These are phyloP conservation scores for Hypoxylon sp. DNA, from an alignment of 2,329 filamentous ascomycete genomes.

Conservation along the genomic window DNA sequence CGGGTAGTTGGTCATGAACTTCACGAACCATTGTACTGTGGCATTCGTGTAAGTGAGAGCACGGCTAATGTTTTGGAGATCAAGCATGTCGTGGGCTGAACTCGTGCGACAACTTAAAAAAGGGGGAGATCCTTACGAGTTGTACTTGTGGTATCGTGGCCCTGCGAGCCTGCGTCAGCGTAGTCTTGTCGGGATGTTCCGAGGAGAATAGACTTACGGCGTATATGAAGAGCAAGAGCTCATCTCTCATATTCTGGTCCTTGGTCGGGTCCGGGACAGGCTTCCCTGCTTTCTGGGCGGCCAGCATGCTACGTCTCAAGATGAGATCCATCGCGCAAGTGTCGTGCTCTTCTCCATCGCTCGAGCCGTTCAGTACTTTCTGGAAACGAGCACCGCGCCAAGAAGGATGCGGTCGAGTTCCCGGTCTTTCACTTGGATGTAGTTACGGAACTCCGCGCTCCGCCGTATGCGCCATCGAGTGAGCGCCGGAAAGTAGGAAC, in stretches of 20 bases:
- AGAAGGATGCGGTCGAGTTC: slow-evolving; percentile 38
- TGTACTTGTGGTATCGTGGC: slow-evolving; percentile 56
- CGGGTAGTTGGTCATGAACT: slow-evolving; percentile 48
- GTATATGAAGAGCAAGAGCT: slow-evolving; percentile 37
- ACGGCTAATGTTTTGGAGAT: not conserved
- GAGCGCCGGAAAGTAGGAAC: slow-evolving; percentile 18
- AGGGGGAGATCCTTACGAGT: slow-evolving; percentile 31
- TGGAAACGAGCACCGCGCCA: slow-evolving; percentile 35
- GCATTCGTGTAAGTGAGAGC: slow-evolving; percentile 48
- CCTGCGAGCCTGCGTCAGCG: slow-evolving; percentile 42
- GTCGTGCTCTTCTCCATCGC: slow-evolving; percentile 40
- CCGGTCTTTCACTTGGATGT: slow-evolving; percentile 28
- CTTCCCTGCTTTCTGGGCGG: slow-evolving; percentile 46
- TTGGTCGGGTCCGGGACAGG: slow-evolving; percentile 37
- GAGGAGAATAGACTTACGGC: slow-evolving; percentile 19
- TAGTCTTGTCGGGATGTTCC: slow-evolving; percentile 46
- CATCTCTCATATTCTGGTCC: slow-evolving; percentile 41
- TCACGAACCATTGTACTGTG: slow-evolving; percentile 51
- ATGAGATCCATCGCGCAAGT: slow-evolving; percentile 49
- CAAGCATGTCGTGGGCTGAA: no score
- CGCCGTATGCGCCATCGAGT: slow-evolving; percentile 19
- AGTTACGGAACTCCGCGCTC: slow-evolving; percentile 27
- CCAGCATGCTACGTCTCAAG: slow-evolving; percentile 44
- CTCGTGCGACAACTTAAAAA: not conserved
- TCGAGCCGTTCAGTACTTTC: slow-evolving; percentile 25